Base-by-base conservation (phyloP, 805 yeast species). In the Lipomyces orientalis region DNA sequence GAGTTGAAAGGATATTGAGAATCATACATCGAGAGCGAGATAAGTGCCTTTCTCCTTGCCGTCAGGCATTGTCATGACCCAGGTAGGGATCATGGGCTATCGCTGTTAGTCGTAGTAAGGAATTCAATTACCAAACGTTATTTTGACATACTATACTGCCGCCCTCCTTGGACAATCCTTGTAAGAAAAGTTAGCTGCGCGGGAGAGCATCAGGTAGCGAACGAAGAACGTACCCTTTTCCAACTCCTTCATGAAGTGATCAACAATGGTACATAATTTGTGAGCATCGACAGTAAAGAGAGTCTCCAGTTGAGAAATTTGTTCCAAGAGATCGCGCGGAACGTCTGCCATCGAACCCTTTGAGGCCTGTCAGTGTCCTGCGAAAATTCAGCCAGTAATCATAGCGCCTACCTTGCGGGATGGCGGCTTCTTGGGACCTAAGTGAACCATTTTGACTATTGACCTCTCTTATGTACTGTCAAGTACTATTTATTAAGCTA, bases 61-160 rank as follows among this genome's bases (percentile, higher is more conserved):
- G 61, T 94, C 89, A 72, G 98, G 98, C 83, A 83, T 90, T 76
- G 90, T 96, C 84, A 93, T 83, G 64, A 94, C 98, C 98, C 98
- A 94, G 70, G 96, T 91, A 59, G 97, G 97, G 77, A 90, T 93
- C 98, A 94, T 94, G 69, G 99, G 98, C 73, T 71, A 25, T 22
- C 16, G 16, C 12, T 33, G 16, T 34, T n/a, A 35, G 14, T 31
- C n/a, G 46, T 34, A 19, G 51, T 61, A 22, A 12, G 12, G 37
- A 37, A 35, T 35, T 16, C 31, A 37, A 19, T 10, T 4, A 29
- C 10, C 34, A 34, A 51, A n/a, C 16, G 10, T 22, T 6, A 58
- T 29, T 3, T n/a, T 8, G 9, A 54, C 75, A 31, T 67, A 73
- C 75, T 64, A 76, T 76, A 49, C 71, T 68, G 29, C 78, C 78